A percentile compares a stretch with the other conserved stretches of the same genome.
Evolutionary conservation across 2,329 filamentous ascomycete species (phyloP).

Genomic region (Alternaria angustiovoidea): DNA sequence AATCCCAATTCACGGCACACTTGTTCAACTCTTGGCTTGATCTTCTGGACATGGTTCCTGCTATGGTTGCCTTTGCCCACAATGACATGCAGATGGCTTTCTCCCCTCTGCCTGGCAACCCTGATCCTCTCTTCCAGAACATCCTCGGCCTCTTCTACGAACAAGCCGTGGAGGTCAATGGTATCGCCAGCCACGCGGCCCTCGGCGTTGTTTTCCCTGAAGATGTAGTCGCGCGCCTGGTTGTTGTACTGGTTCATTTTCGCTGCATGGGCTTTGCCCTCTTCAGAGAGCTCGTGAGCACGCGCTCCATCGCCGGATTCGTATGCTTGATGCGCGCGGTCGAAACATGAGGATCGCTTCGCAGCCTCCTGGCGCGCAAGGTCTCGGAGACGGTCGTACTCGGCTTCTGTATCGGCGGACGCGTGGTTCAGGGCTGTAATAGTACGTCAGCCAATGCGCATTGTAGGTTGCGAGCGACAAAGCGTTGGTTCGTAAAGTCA

Average conservation of each 20-base stretch:
- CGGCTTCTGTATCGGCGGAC: conserved; percentile 66
- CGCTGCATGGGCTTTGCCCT: conserved; percentile 83
- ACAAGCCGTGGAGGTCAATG: conserved; percentile 94
- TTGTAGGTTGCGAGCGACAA: background rate
- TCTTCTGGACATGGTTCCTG: conserved; percentile 81
- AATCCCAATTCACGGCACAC: conserved; percentile 84
- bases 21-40: conserved; percentile 93
- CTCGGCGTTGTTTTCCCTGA: conserved; percentile 88
- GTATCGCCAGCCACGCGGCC: conserved; percentile 79
- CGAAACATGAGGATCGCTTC: conserved; percentile 80
- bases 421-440: conserved; percentile 47
- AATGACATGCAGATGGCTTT: conserved; percentile 90
- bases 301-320: conserved; percentile 78
- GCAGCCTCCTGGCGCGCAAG: conserved; percentile 81
- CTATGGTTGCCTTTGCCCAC: conserved; percentile 96
- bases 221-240: conserved; percentile 92
- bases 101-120: conserved; percentile 75
- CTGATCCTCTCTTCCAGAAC: conserved; percentile 87
- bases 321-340: conserved; percentile 76
- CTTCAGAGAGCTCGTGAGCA: conserved; percentile 84
- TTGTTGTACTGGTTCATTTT: conserved; percentile 89
- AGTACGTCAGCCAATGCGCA: background rate
- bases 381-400: conserved; percentile 90
- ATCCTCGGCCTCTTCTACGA: conserved; percentile 91
- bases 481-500: background rate